Percentiles rank a stretch among this genome's conserved stretches.
Conservation (phyloP, 208 protist genomes). For the Leishmania tarentolae region DNA sequence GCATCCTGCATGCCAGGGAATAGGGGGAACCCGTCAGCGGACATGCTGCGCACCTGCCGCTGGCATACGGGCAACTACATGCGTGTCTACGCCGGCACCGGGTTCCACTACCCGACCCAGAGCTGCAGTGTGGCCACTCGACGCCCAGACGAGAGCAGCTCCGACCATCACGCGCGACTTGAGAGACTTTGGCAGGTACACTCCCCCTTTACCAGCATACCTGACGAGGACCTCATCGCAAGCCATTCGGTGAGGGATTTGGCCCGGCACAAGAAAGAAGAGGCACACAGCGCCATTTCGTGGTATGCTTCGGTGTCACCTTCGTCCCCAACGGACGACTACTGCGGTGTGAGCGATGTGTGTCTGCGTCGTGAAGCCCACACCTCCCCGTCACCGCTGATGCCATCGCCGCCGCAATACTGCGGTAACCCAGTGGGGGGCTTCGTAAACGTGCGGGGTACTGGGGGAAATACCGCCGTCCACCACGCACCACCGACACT, state of each 20-base stretch:
- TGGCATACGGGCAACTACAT: constrained; percentile 34
- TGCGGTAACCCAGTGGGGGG: constrained; percentile 28
- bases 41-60: constrained; percentile 23
- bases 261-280: constrained; percentile 21
- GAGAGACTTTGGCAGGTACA: constrained; percentile 26
- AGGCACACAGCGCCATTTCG: neutral
- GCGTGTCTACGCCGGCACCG: constrained; percentile 26
- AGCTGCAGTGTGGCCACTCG: constrained; percentile 35
- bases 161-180: constrained; percentile 23
- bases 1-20: constrained; percentile 1
- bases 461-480: constrained; percentile 7
- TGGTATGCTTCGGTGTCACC: neutral
- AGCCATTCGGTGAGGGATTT: constrained; percentile 28
- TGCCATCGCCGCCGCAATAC: constrained; percentile 43
- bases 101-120: constrained; percentile 32
- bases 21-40: neutral
- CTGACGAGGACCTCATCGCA: constrained; percentile 41
- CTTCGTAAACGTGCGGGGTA: constrained; percentile 33
- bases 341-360: constrained; percentile 21
- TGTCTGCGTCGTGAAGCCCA: constrained; percentile 34
- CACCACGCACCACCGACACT: constrained; percentile 19
- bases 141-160: constrained; percentile 16
- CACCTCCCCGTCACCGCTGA: constrained; percentile 31
- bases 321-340: constrained; percentile 9
- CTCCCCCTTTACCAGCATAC: constrained; percentile 21